Evolutionary conservation across 805 yeast species (phyloP), one percentile per base, ranked within the genome.

Genomic region (Saccharomycodes ludwigii): DNA sequence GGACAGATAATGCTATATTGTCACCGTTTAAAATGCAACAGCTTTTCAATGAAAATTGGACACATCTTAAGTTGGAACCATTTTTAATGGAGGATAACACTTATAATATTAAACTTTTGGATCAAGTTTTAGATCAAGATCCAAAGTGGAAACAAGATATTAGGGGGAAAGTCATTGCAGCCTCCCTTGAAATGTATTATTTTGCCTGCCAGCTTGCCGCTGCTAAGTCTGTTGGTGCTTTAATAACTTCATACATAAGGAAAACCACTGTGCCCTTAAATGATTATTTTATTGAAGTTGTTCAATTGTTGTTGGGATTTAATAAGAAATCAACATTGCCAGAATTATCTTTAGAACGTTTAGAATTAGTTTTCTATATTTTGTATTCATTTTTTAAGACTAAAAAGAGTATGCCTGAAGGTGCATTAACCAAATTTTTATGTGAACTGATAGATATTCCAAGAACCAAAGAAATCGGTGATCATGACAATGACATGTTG

Each of bases 141-240:
- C 55, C 56, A 1, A 51, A 49, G 10, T 73, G 81, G 80, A 30
- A 33, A 5, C 32, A 36, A 1, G 64, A 65, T 1, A 53, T 69
- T 21, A 62, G 74, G 35, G 57, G 61, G 3, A 68, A 66, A 24
- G 64, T 83, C 4, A 52, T 68, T 3, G 60, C 65, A 1, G 73
- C 79, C 1, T 75, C 85, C 37, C 52, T 74, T 27, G 76, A 76
- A 43, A 47, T 73, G 30, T 83, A 83, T 39, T 66, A 64, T 42
- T 65, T 73, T 6, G 65, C 73, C 24, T 66, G 86, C 1, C 94
- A 84, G 44, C 61, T 76, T 11, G 60, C 71, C 4, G 68, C 80
- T 14, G 78, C 83, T 3, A 77, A 76, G 43, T 68, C 93, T 0
- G 73, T 82, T 68, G 85, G 88, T 30, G 84, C 91, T 2, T 58